Evolutionary conservation across 108 stramenopile species (phyloP), one percentile per base, ranked within the genome.

Genomic region (Pseudonitzschia multiseries): DNA sequence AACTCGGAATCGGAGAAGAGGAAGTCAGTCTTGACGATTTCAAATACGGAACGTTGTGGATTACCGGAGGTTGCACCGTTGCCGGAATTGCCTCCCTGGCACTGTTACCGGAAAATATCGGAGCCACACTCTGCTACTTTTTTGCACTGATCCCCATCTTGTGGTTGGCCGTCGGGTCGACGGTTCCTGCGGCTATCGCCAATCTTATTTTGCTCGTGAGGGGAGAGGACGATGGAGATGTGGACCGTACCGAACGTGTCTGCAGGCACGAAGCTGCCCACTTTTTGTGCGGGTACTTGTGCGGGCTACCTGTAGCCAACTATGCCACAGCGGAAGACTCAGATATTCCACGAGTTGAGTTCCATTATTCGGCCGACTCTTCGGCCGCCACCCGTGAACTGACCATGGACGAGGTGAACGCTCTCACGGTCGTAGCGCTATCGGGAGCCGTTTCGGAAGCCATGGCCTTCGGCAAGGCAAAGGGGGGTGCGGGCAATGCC

Each of bases 11-110:
- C 51, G 87, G 85, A 26, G 85, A 81, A 31, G 81, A 80, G 27
- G 87, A 90, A 72, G 90, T 94, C 40, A 80, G 77, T 54, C 78
- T 94, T 68, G 93, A 94, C 71, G 93, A 94, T 70, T 92, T 94
- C 79, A 90, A 83, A 60, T 84, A 90, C 76, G 86, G 87, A 15
- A 92, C 93, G 6, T 52, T 92, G 1, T 84, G 70, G 42, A 88
- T 94, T 5, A 80, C 83, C 5, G 68, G 87, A 10, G 88, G 82
- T 13, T 74, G 73, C 51, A 76, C 86, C 10, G 72, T 90, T 0
- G 50, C 81, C 15, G 93, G 89, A 5, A 74, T 94, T 9, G 69
- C 72, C 3, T 60, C 85, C 0, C 68, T 91, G 46, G 91, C 89
- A 6, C 65, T 94, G 41, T 69, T 94, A 13, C 93, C 91, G 12